Conservation (phyloP, 805 yeast species). For the Suhomyces vadensis region DNA sequence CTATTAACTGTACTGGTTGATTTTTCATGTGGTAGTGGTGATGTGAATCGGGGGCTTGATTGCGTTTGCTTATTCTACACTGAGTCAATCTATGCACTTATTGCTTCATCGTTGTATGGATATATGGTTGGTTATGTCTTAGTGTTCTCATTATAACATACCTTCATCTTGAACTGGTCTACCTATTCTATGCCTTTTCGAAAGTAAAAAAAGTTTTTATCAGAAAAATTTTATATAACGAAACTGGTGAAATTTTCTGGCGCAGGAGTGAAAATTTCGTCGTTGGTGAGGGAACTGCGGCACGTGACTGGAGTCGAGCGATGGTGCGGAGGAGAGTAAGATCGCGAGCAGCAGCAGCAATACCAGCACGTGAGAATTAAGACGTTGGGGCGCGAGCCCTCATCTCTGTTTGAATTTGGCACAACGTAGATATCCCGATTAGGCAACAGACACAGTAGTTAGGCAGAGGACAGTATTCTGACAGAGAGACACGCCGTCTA, state of each 20-base stretch:
- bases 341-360: neutral
- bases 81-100: neutral
- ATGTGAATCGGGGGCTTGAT: too few relatives aligned
- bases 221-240: conserved; percentile 13
- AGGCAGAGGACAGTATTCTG: too few relatives aligned
- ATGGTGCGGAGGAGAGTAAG: neutral
- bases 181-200: conserved; percentile 27
- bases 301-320: neutral
- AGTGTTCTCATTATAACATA: conserved; percentile 27
- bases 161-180: conserved; percentile 46
- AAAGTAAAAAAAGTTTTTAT: conserved; percentile 26
- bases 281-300: conserved; percentile 1
- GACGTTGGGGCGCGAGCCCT: neutral
- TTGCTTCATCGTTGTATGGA: neutral
- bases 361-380: neutral
- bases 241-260: conserved; percentile 9
- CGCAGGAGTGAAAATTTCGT: conserved; percentile 8
- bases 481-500: too few relatives aligned
- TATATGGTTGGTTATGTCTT: neutral
- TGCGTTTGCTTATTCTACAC: too few relatives aligned
- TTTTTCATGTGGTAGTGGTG: neutral
- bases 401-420: too few relatives aligned
- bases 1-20: neutral
- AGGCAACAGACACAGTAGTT: too few relatives aligned
- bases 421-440: too few relatives aligned